phyloP scores from a whole-genome alignment of 2,329 filamentous ascomycete species.

The Neopestalotiopsis sp. region DNA sequence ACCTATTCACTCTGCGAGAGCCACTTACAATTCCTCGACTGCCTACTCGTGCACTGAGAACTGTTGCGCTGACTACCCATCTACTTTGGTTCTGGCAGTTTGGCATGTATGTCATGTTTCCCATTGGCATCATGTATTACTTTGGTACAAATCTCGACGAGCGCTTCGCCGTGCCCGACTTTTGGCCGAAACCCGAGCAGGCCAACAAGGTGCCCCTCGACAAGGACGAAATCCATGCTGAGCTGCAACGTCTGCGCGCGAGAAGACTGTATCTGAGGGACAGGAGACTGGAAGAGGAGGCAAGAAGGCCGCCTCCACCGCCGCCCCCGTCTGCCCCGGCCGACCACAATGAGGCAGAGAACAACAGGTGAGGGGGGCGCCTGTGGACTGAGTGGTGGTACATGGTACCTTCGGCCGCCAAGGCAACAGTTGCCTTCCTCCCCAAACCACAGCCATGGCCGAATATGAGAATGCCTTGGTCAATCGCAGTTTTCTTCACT shows the following conservation, averaged over 20 bases:
- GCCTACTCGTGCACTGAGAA: background rate
- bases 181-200: constrained; percentile 88
- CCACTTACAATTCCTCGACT: constrained; percentile 9
- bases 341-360: background rate
- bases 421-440: too few species aligned
- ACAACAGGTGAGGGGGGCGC: background rate
- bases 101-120: constrained; percentile 98
- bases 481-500: too few species aligned
- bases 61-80: background rate
- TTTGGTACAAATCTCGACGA: constrained; percentile 98
- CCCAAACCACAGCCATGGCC: too few species aligned
- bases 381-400: background rate
- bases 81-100: constrained; percentile 67
- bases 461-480: too few species aligned
- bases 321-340: background rate
- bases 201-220: constrained; percentile 80
- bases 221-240: constrained; percentile 80
- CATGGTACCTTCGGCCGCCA: too few species aligned
- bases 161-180: constrained; percentile 85
- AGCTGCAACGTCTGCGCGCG: constrained; percentile 74
- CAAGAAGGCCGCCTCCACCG: constrained; percentile 31
- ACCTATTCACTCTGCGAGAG: background rate
- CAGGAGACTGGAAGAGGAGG: constrained; percentile 53
- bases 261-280: constrained; percentile 79
- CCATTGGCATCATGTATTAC: constrained; percentile 99